These are phyloP conservation scores for Dothistroma septosporum DNA, from an alignment of 2,329 filamentous ascomycete species.

Conservation along the genomic window DNA sequence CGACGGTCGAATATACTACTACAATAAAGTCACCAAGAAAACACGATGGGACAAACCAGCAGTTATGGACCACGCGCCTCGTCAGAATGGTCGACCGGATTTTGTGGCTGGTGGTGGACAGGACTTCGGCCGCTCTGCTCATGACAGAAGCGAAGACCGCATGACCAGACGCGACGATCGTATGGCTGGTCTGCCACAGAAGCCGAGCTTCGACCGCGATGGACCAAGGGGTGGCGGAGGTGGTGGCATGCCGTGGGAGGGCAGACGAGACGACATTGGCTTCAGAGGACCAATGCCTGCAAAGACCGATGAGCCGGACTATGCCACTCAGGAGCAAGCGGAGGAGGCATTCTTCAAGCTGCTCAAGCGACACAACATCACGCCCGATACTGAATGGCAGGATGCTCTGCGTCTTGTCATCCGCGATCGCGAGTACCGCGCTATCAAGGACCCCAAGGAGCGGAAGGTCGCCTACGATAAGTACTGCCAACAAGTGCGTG, in stretches of 20 bases:
- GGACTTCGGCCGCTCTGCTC: conserved; percentile 15
- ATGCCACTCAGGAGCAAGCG: conserved; percentile 76
- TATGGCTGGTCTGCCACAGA: conserved; percentile 42
- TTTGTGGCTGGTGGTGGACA: conserved; percentile 55
- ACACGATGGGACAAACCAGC: conserved; percentile 90
- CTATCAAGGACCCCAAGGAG: conserved; percentile 87
- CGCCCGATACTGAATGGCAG: conserved; percentile 90
- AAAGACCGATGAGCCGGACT: conserved; percentile 57
- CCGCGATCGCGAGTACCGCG: conserved; percentile 86
- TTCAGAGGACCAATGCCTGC: conserved; percentile 34
- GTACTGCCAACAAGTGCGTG: conserved; percentile 82
- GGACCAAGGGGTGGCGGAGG: conserved; percentile 25
- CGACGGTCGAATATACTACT: conserved; percentile 87
- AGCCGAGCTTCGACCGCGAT: conserved; percentile 33
- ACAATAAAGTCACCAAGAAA: conserved; percentile 84
- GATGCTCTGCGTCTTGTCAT: conserved; percentile 81
- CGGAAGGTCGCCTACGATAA: conserved; percentile 90
- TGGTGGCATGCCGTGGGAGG: conserved; percentile 31
- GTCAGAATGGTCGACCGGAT: conserved; percentile 29
- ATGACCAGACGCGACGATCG: conserved; percentile 26
- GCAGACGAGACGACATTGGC: conserved; percentile 29
- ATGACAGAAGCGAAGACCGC: conserved; percentile 27
- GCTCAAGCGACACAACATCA: conserved; percentile 76
- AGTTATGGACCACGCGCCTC: conserved; percentile 18
- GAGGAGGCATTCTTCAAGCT: conserved; percentile 91